Conservation (phyloP, 805 yeast species). For the Candida odintsovae region DNA sequence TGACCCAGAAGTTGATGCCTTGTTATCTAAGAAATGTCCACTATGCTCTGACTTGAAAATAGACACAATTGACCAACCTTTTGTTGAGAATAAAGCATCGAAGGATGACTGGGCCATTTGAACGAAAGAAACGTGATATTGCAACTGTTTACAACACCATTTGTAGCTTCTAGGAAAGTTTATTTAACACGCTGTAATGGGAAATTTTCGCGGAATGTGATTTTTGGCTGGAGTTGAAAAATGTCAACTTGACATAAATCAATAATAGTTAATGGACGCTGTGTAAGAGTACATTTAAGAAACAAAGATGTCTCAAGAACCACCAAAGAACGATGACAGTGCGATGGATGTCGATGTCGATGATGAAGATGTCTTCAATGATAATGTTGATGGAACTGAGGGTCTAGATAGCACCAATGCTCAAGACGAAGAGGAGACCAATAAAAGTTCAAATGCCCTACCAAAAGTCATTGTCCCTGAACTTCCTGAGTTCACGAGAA, state of each 20-base stretch:
- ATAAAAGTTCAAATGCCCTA: conserved; percentile 8
- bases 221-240: not conserved
- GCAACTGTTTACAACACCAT: not conserved
- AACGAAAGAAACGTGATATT: not conserved
- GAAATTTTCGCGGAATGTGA: not conserved
- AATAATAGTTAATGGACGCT: not conserved
- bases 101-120: conserved; percentile 41
- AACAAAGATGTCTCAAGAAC: not conserved
- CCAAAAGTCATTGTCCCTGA: conserved; percentile 26
- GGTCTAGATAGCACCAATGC: conserved; percentile 4
- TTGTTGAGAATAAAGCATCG: conserved; percentile 36
- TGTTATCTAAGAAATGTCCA: conserved; percentile 61
- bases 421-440: conserved; percentile 11
- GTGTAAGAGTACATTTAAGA: not conserved
- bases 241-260: not conserved
- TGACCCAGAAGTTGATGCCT: conserved; percentile 46
- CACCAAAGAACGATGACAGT: not conserved
- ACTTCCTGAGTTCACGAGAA: conserved; percentile 63
- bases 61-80: conserved; percentile 59
- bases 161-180: not conserved
- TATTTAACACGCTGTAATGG: not conserved
- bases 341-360: conserved; percentile 21
- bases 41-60: conserved; percentile 73
- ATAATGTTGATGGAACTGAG: conserved; percentile 12
- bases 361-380: conserved; percentile 24